Conservation (phyloP, 129 eudicot genomes). For the Artemisia annua region DNA sequence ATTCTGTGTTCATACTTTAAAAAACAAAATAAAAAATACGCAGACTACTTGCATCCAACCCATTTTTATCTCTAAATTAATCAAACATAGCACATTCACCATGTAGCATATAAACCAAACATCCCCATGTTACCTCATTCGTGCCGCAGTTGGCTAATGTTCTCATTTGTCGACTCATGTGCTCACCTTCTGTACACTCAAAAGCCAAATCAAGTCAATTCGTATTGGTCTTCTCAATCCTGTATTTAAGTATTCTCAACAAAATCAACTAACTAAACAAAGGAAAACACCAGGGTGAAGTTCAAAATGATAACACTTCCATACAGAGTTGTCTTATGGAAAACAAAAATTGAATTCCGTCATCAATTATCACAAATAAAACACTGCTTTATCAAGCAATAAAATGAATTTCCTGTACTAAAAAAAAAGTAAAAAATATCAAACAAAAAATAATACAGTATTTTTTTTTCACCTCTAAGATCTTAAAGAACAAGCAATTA, state of each 20-base stretch:
- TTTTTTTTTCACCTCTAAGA: neutral
- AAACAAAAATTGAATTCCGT: too few species aligned
- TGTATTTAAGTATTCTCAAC: neutral
- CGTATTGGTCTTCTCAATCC: neutral
- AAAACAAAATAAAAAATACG: too few species aligned
- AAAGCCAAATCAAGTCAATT: too few species aligned
- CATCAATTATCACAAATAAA: neutral
- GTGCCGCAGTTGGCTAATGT: too few species aligned
- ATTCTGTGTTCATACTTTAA: too few species aligned
- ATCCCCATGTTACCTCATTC: too few species aligned
- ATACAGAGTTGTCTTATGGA: neutral
- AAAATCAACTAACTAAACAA: neutral
- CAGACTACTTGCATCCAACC: too few species aligned
- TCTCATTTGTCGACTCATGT: too few species aligned
- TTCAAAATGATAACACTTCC: conserved; percentile 7
- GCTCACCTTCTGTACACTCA: too few species aligned
- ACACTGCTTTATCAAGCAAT: neutral
- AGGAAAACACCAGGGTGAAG: neutral
- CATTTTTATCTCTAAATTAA: too few species aligned
- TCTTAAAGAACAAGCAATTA: conserved; percentile 20
- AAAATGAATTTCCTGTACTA: neutral
- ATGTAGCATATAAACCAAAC: too few species aligned
- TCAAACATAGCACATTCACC: too few species aligned
- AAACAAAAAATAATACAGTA: neutral
- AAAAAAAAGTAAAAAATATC: conserved; percentile 1